Base-by-base conservation (phyloP, 1,284 basidiomycete species). In the Salmacisia buchloeana region DNA sequence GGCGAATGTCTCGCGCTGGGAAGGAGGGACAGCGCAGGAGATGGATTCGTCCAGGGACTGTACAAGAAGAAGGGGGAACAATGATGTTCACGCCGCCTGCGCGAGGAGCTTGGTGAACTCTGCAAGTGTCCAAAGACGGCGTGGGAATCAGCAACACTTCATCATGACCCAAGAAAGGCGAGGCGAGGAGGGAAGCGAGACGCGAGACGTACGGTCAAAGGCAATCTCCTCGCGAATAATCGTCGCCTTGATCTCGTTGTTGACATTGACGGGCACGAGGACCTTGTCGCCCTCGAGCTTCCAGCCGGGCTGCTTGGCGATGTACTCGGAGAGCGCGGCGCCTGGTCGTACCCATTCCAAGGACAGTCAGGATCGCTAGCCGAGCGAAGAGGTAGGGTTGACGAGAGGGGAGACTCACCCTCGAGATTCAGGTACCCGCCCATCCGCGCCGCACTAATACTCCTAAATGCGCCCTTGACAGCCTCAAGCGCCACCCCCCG, bases 221-320 rank as follows among this genome's bases (percentile, higher is more conserved):
- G 89, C 89, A 69, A 96, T 89, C 72, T 85, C 88, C 83, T 96
- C 93, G 81, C 91, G 90, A 49, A 94, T 89, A 43, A 94, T 86
- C n/a, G 90, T 90, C 0, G 92, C 90, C 80, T 92, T 90, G 75
- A 96, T 91, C 77, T 92, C 89, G 81, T 96, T 97, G 60, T 77
- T 74, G 36, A 68, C 63, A 60, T 74, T 77, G 52, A 67, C 69
- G 41, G 92, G 92, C 62, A 96, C 84, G 29, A 81, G 83, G 56
- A 92, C 85, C 12, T 87, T 85, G 18, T 85, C 86, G 5, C 84
- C 81, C 72, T 92, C 86, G 36, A 88, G 71, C 45, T 82, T 83
- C 94, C 93, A 97, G 23, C 87, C 90, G 57, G 88, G 83, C 70
- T 86, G 85, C 71, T 83, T 80, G 58, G 70, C 67, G 58, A 89